These are phyloP conservation scores for Aspergillus sparsus DNA, from an alignment of 495 filamentous ascomycete species.

Conservation along the genomic window DNA sequence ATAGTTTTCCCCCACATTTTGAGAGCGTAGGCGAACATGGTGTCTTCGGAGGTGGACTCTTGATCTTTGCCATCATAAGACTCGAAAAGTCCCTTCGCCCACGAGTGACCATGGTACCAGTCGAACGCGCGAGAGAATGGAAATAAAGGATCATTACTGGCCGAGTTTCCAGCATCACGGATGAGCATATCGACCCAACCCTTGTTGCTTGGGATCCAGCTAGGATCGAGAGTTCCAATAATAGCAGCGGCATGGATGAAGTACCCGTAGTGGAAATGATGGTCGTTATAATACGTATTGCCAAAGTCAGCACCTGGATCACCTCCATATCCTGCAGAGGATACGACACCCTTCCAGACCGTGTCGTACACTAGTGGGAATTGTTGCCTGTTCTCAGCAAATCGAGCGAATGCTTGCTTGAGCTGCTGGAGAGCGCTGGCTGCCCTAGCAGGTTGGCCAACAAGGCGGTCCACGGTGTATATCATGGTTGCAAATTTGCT, in stretches of 20 bases:
- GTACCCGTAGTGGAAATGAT: constrained; percentile 92
- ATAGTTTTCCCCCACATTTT: constrained; percentile 90
- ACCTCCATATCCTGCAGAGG: constrained; percentile 76
- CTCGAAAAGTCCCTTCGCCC: constrained; percentile 94
- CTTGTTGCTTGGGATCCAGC: constrained; percentile 72
- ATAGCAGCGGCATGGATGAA: constrained; percentile 88
- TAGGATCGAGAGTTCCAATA: constrained; percentile 76
- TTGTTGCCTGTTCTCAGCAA: constrained; percentile 73
- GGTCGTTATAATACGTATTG: constrained; percentile 89
- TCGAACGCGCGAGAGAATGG: constrained; percentile 87
- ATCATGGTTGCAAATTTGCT: constrained; percentile 81
- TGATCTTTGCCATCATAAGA: constrained; percentile 90
- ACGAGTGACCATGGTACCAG: constrained; percentile 94
- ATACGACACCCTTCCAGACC: constrained; percentile 85
- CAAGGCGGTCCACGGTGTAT: constrained; percentile 67
- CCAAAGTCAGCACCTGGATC: constrained; percentile 76
- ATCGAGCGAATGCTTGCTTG: constrained; percentile 74
- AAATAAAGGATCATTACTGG: constrained; percentile 69
- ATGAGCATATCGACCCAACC: constrained; percentile 80
- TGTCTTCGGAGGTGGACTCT: constrained; percentile 89
- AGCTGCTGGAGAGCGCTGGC: constrained; percentile 63
- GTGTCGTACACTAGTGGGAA: constrained; percentile 79
- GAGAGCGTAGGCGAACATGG: constrained; percentile 82
- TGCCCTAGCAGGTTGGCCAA: constrained; percentile 60
- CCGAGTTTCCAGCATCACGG: constrained; percentile 78